Conservation (phyloP, 176 grass and related monocot species). For the Cymbopogon citratus region DNA sequence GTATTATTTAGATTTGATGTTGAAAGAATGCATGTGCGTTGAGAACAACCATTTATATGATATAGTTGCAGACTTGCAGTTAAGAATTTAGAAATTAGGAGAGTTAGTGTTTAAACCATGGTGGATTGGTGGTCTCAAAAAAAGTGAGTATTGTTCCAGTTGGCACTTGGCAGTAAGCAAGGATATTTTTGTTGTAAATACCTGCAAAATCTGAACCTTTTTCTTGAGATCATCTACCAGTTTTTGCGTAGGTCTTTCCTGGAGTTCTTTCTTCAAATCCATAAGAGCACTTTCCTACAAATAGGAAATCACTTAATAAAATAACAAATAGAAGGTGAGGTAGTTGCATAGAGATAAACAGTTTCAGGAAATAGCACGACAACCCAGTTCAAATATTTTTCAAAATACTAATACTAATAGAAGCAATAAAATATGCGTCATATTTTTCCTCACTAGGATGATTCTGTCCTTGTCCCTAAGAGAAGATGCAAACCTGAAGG, state of each 20-base stretch:
- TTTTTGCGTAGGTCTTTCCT: slow-evolving; percentile 86
- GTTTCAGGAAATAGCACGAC: slow-evolving; percentile 21
- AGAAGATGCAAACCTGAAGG: background rate
- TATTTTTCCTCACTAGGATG: slow-evolving; percentile 2
- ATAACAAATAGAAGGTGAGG: background rate
- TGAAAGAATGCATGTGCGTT: background rate
- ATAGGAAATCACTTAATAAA: slow-evolving; percentile 18
- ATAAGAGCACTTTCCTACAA: slow-evolving; percentile 74
- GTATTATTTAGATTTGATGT: background rate
- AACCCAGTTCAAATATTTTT: background rate
- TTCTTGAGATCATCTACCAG: slow-evolving; percentile 95
- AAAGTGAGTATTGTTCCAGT: background rate
- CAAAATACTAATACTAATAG: background rate
- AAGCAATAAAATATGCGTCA: background rate
- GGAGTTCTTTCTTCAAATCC: slow-evolving; percentile 84
- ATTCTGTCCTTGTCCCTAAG: background rate
- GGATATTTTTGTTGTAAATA: slow-evolving; percentile 20
- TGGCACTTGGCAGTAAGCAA: background rate
- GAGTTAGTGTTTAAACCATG: slow-evolving; percentile 1
- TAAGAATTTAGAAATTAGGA: background rate
- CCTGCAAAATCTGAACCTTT: slow-evolving; percentile 99
- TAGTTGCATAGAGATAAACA: slow-evolving; percentile 23
- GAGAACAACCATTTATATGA: background rate
- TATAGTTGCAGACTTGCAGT: background rate
- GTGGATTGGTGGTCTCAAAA: background rate